Conservation (phyloP, 306 rosid genomes). For the Vigna hirtella region DNA sequence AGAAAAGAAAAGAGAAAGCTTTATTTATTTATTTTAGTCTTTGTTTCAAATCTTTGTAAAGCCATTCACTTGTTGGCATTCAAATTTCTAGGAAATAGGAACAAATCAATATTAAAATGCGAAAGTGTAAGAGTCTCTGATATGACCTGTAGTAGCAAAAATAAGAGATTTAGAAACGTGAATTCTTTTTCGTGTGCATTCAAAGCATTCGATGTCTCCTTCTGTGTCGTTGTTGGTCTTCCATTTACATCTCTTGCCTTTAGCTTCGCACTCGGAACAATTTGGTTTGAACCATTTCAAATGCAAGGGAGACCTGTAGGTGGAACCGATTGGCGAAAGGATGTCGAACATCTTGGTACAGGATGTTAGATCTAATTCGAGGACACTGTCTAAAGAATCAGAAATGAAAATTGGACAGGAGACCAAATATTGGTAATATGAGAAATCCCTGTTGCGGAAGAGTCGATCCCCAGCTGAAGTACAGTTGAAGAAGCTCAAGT, state of each 20-base stretch:
- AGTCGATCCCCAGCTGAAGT: neutral
- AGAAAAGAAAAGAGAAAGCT: neutral
- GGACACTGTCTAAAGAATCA: neutral
- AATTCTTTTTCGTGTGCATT: neutral
- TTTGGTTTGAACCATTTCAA: neutral
- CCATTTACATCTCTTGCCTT: neutral
- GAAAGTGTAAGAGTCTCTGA: neutral
- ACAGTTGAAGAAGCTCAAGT: neutral
- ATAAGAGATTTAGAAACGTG: neutral
- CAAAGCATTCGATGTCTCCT: neutral
- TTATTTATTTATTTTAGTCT: too few relatives aligned
- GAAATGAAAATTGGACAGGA: neutral
- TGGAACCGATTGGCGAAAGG: neutral
- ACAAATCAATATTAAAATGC: too few relatives aligned
- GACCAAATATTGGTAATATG: neutral
- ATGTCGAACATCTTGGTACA: conserved; percentile 9
- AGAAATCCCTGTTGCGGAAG: neutral
- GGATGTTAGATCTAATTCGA: too few relatives aligned
- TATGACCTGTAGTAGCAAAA: neutral
- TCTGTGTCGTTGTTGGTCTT: neutral
- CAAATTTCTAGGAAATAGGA: too few relatives aligned
- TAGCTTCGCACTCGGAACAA: neutral
- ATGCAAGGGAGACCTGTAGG: accelerated
- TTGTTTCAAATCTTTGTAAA: too few relatives aligned
- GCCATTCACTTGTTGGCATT: too few relatives aligned